Evolutionary conservation across 371 early-diverging fungal genomes (phyloP), one percentile per base, ranked within the genome.

Genomic region (Mortierella sp.): DNA sequence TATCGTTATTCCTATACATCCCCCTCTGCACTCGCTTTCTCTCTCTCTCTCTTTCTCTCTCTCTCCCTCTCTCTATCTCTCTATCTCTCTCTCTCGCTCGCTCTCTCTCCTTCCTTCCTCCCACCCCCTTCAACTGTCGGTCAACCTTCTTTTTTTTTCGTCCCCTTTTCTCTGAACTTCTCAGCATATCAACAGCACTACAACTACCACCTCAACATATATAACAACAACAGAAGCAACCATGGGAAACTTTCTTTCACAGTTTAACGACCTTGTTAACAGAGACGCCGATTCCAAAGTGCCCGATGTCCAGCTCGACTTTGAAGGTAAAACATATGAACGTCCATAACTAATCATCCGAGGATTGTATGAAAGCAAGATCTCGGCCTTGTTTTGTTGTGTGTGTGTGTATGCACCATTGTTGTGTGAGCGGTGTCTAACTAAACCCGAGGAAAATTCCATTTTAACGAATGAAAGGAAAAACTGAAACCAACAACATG

Each of bases 201-300:
- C 71, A 71, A 14, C 70, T 32, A 54, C 71, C 46, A 14, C 71
- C 63, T n/a, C n/a, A 29, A 43, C 70, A 35, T 18, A 29, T 18
- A 49, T 56, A 70, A 14, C 70, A 55, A 16, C 16, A 43, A 70
- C 71, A 44, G 18, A 24, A 46, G 3, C 32, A 38, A 65, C 4
- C 24, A 84, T 84, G 85, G 85, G 85, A 24, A 84, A 84, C 79
- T 81, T 84, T 65, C 79, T 84, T 27, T 84, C 85, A 27, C 85
- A 84, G 72, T 84, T 84, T 70, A 84, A 84, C 71, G 85, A 78
- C 21, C 79, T 84, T 63, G 75, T 84, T 81, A 84, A 71, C 81
- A 75, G 78, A 71, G 85, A 84, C 44, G 85, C 75, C 18, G 85
- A 84, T 65, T 75, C 79, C 32, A 84, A 84, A 49, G 85, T 84